phyloP scores from a whole-genome alignment of 768 basidiomycete genomes.

The Tulasnella sp. region DNA sequence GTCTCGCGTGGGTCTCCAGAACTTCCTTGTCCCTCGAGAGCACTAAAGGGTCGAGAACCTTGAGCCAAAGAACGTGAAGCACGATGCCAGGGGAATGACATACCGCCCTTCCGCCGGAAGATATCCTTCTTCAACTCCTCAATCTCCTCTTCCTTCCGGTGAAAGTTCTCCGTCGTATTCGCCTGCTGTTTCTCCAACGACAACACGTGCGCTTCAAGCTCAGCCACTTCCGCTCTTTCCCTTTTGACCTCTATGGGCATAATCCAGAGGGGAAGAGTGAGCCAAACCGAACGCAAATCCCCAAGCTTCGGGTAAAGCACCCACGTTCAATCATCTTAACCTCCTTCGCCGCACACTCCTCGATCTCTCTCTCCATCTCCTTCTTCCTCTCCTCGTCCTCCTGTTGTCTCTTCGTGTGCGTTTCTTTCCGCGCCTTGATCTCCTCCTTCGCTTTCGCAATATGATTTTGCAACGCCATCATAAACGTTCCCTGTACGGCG shows the following conservation, averaged over 20 bases:
- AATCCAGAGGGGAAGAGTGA: slow-evolving; percentile 56
- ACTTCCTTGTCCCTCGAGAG: slow-evolving; percentile 11
- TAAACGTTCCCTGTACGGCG: neutral
- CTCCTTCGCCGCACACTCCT: slow-evolving; percentile 67
- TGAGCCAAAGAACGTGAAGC: neutral
- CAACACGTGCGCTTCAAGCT: slow-evolving; percentile 45
- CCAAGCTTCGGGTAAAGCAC: slow-evolving; percentile 25
- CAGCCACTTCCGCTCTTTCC: slow-evolving; percentile 49
- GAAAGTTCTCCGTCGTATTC: slow-evolving; percentile 38
- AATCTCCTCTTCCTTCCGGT: slow-evolving; percentile 48
- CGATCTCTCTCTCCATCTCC: slow-evolving; percentile 59
- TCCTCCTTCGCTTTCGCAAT: slow-evolving; percentile 44
- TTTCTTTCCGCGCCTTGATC: slow-evolving; percentile 57
- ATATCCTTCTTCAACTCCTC: slow-evolving; percentile 40
- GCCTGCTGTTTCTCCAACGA: slow-evolving; percentile 27
- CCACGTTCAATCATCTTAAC: slow-evolving; percentile 71
- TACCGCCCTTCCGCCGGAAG: slow-evolving; percentile 8
- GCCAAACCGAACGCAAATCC: slow-evolving; percentile 51
- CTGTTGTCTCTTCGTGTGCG: slow-evolving; percentile 56
- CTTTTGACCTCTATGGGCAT: slow-evolving; percentile 56
- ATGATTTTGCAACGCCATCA: slow-evolving; percentile 17
- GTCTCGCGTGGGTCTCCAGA: slow-evolving; percentile 6
- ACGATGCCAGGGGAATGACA: neutral
- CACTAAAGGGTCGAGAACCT: neutral
- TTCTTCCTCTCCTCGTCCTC: slow-evolving; percentile 52